Evolutionary conservation across 1,284 basidiomycete genomes (phyloP), one percentile per base, ranked within the genome.

Genomic region (Pseudozyma tsukubaensis): DNA sequence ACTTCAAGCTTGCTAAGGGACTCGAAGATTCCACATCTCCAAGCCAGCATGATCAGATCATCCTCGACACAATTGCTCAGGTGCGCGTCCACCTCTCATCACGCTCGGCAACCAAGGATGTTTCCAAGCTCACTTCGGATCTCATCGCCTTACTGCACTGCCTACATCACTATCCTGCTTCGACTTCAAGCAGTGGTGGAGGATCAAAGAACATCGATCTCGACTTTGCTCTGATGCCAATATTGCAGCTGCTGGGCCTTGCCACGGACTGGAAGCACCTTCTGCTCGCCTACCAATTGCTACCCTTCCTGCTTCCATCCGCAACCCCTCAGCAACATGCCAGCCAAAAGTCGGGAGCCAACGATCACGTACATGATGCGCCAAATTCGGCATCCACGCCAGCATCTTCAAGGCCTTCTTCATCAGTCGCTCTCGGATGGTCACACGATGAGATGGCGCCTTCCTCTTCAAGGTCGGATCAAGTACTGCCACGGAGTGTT

Each of bases 1-100:
- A 77, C 69, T 77, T 77, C 59, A 71, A 68, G 51, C 65, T 77
- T 14, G 64, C 66, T 34, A 77, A 76, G 39, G 50, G 44, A 7
- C 59, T 77, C 18, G 76, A 77, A 36, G 66, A 69, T 43, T 50
- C 59, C 3, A 24, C 32, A 8, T 49, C 54, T 1, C 2, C 47
- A 34, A 14, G 11, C 9, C 45, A 61, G 16, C 50, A 62, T 16
- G 72, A 76, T 37, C 19, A 12, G 18, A 47, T 66, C 40, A 45
- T 77, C 21, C 19, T 58, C 39, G 59, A 55, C 5, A 71, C 75
- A 0, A 35, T 77, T 0, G 45, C 43, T 3, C 19, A 59, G 9
- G 42, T 67, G 14, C 55, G 63, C 39, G 47, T 49, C 12, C 50
- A 55, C 32, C 60, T 76, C 14, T 13, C 43, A 19, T 62, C 65